Evolutionary conservation across 495 filamentous ascomycete genomes (phyloP), one percentile per base, ranked within the genome.

Genomic region (Lepraria neglecta): DNA sequence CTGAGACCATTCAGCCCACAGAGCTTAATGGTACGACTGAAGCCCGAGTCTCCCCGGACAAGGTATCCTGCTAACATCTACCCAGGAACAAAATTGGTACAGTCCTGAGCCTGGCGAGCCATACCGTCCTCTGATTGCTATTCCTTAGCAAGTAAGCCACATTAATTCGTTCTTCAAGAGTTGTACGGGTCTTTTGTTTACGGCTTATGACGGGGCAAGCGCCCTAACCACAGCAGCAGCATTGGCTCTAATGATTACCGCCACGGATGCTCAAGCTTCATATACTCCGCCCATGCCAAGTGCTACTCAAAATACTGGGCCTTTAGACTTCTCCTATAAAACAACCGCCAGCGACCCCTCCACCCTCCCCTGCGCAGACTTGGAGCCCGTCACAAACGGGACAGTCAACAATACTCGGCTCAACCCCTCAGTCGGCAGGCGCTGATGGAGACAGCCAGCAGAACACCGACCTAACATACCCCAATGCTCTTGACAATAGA

Each of bases 161-260:
- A 24, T 58, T 51, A n/a, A 58, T 12, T 31, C 61, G 7, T 40
- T 24, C 42, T 63, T 55, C 40, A 33, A 43, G 6, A 33, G 27
- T 43, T 63, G 61, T 44, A 30, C 21, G 33, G 6, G 27, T 1
- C 3, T 17, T 30, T n/a, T 31, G 3, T 64, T 64, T 28, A 27
- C 24, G 15, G 62, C 46, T n/a, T 42, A 33, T 11, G 62, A 64
- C 27, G 56, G 56, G 15, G 56, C 62, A 12, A 56, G 48, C 17
- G 7, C 40, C 11, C 24, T 64, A 1, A 11, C 6, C 11, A 33
- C 57, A 6, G 43, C 44, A 10, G 15, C 6, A 6, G 62, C 47
- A 1, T n/a, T 60, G 15, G 43, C 44, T n/a, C 46, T 38, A 1
- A 1, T 24, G 9, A 11, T 38, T 24, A 59, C 56, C 27, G 7